phyloP scores from a whole-genome alignment of 2,329 filamentous ascomycete species.

The Cladosporium velox region DNA sequence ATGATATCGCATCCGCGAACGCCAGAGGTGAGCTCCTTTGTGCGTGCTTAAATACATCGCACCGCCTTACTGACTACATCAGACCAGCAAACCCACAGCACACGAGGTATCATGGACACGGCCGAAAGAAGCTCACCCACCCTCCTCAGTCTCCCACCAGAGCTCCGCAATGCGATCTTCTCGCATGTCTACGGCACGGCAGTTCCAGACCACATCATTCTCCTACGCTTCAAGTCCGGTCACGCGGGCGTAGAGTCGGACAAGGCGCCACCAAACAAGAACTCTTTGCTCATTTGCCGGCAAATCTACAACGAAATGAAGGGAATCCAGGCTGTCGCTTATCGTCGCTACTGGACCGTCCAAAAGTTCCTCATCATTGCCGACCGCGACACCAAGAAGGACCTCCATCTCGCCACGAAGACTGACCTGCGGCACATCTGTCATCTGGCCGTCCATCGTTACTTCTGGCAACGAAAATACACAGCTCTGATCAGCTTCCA shows the following conservation, averaged over 20 bases:
- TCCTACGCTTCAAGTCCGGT: neutral
- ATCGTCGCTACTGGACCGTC: neutral
- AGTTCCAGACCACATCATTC: neutral
- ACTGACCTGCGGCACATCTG: neutral
- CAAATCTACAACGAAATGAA: neutral
- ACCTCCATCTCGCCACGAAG: neutral
- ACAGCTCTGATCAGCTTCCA: too few species aligned
- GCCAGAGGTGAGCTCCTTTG: too few species aligned
- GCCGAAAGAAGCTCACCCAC: neutral
- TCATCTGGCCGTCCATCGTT: neutral
- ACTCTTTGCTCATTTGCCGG: neutral
- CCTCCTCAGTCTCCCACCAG: neutral
- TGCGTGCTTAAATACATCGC: too few species aligned
- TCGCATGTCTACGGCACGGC: neutral
- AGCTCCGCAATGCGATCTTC: neutral
- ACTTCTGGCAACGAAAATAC: too few species aligned
- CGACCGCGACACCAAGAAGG: neutral
- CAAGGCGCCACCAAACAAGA: neutral
- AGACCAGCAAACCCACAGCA: too few species aligned
- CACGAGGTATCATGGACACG: too few species aligned
- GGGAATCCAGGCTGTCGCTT: neutral
- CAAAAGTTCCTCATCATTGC: neutral
- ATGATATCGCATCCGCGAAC: too few species aligned
- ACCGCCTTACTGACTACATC: too few species aligned
- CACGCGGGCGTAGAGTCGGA: neutral